Percentiles rank a stretch among this genome's conserved stretches.
Evolutionary conservation across 805 yeast species (phyloP).

Genomic region (Candida montana): DNA sequence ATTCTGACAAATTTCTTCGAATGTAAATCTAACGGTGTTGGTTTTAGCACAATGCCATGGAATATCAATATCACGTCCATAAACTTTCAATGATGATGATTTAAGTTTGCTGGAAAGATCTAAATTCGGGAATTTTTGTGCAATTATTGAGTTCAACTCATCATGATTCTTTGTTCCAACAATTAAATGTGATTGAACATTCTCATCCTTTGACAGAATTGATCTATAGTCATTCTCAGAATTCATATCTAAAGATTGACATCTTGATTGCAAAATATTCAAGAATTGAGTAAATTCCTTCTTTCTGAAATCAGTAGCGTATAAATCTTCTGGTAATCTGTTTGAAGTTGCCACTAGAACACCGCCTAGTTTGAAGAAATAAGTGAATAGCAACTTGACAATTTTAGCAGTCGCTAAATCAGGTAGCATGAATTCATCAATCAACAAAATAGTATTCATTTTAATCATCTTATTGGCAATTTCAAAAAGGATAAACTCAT

Average conservation of each 20-base stretch:
- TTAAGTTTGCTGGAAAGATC: slow-evolving; percentile 4
- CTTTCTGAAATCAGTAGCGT: slow-evolving; percentile 59
- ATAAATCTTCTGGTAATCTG: slow-evolving; percentile 65
- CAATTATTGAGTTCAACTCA: background rate
- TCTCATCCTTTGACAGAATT: slow-evolving; percentile 16
- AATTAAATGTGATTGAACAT: slow-evolving; percentile 28
- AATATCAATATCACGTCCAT: slow-evolving; percentile 47
- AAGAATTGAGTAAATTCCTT: slow-evolving; percentile 53
- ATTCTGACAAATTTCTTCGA: slow-evolving; percentile 49
- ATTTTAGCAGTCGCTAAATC: slow-evolving; percentile 72
- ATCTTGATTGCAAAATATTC: slow-evolving; percentile 50
- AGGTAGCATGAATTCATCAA: slow-evolving; percentile 75
- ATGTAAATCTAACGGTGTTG: slow-evolving; percentile 41
- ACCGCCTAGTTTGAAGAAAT: slow-evolving; percentile 69
- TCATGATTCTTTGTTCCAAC: slow-evolving; percentile 28
- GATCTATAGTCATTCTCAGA: slow-evolving; percentile 52
- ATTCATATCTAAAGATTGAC: slow-evolving; percentile 58
- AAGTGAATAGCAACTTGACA: slow-evolving; percentile 57
- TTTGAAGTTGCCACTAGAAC: slow-evolving; percentile 71
- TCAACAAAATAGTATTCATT: slow-evolving; percentile 50
- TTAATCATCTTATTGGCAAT: slow-evolving; percentile 59
- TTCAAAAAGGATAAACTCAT: slow-evolving; percentile 61
- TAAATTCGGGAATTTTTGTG: background rate
- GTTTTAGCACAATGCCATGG: slow-evolving; percentile 33
- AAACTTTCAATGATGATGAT: slow-evolving; percentile 38